Conservation (phyloP, 75 land plant genomes). For the Pinus taeda region DNA sequence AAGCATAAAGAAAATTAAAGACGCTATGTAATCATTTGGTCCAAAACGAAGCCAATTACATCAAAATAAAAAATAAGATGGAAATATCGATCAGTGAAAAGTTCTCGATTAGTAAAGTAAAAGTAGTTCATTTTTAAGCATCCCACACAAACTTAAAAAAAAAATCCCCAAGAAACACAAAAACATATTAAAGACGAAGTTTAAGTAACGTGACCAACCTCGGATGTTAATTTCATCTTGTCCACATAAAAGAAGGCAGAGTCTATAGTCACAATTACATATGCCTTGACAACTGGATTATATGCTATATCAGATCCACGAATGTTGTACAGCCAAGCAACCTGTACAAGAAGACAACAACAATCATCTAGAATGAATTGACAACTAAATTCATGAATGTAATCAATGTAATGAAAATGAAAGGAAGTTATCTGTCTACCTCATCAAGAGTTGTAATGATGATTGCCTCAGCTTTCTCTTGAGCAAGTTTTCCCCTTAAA, state of each 20-base stretch:
- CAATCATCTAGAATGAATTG: background rate
- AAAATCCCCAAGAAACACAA: background rate
- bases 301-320: too few species aligned
- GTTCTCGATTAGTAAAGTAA: background rate
- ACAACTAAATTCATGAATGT: background rate
- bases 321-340: conserved; percentile 67
- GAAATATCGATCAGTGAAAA: background rate
- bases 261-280: too few species aligned
- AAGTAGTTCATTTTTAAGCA: background rate
- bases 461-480: conserved; percentile 76
- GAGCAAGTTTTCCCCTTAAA: conserved; percentile 62
- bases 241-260: conserved; percentile 55
- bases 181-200: conserved; percentile 7
- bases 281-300: too few species aligned
- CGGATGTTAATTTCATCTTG: conserved; percentile 65
- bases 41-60: background rate
- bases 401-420: background rate
- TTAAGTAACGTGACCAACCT: conserved; percentile 44
- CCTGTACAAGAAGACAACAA: conserved; percentile 41
- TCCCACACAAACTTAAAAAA: background rate
- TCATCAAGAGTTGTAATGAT: conserved; percentile 87
- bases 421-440: conserved; percentile 24
- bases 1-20: background rate
- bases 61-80: background rate
- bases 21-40: background rate